Base-by-base conservation (phyloP, 1,284 basidiomycete species). In the Ceratorhiza oryzae-sativae region DNA sequence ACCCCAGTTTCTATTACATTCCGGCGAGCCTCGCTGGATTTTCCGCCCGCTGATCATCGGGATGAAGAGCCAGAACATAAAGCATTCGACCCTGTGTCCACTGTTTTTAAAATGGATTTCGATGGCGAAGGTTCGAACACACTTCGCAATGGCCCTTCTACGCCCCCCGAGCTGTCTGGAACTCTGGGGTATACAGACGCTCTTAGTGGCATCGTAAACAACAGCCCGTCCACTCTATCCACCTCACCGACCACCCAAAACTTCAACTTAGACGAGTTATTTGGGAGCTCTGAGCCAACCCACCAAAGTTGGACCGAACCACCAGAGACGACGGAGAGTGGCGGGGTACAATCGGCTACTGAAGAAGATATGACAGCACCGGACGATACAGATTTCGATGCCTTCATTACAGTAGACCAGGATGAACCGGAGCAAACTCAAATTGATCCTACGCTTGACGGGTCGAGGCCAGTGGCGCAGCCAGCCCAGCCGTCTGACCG, bases 1-100 rank as follows among this genome's bases (percentile, higher is more conserved):
- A 56, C 49, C 25, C 41, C 42, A 8, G 45, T 25, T 13, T 49
- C 68, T 27, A 45, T 32, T n/a, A 39, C 63, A 3, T 90, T 77
- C 84, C 85, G 49, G 90, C 92, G 79, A 78, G 73, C 78, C 20
- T 76, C 75, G 30, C 75, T 79, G 45, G 72, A 78, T 73, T 73
- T 18, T 76, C 76, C 71, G 36, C 74, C 48, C 58, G 71, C 58
- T 13, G 49, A 71, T 15, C 72, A 59, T 15, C 75, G 36, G 5
- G 68, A 18, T 36, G 71, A 12, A 71, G 74, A 3, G 68, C 75
- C 34, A 15, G 20, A 49, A 23, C 25, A 23, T 45, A 23, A 30
- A 36, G 2, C 32, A n/a, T 71, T 71, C n/a, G 68, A 71, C 45
- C 68, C 68, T 23, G 68, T 56, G 20, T 71, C 68, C n/a, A 46